Evolutionary conservation across 305 asterid genomes (phyloP).

Genomic region (Fraxinus ornus): DNA sequence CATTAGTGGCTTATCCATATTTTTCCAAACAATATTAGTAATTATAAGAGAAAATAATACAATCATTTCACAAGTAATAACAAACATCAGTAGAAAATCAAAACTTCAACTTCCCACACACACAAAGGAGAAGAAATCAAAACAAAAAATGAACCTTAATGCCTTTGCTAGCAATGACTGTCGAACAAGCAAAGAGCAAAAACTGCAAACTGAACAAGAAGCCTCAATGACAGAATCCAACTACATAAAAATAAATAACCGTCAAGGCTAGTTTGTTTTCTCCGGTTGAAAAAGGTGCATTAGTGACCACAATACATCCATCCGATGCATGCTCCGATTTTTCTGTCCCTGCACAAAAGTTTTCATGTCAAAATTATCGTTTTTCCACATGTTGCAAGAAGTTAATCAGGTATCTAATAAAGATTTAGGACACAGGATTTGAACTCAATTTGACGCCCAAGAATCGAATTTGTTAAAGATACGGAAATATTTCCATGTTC

Average conservation of each 20-base stretch:
- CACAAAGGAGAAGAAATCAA: background rate
- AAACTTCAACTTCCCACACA: constrained; percentile 7
- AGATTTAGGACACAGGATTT: background rate
- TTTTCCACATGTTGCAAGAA: background rate
- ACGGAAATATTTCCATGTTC: background rate
- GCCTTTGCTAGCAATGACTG: background rate
- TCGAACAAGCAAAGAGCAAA: background rate
- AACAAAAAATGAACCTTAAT: background rate
- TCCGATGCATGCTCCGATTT: constrained; percentile 74
- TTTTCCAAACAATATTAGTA: background rate
- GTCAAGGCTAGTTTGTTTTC: constrained; percentile 20
- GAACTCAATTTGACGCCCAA: background rate
- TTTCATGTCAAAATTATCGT: background rate
- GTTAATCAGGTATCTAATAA: background rate
- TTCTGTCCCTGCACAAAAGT: constrained; percentile 47
- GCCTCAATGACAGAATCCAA: background rate
- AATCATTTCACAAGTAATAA: background rate
- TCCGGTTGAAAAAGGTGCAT: constrained; percentile 82
- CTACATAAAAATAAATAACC: background rate
- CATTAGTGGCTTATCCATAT: background rate
- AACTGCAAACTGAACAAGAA: background rate
- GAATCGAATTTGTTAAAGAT: background rate
- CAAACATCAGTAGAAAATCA: constrained; percentile 1
- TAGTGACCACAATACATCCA: constrained; percentile 88
- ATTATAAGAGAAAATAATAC: no score